Evolutionary conservation across 345 rosid species (phyloP).

Genomic region (Balakata baccata): DNA sequence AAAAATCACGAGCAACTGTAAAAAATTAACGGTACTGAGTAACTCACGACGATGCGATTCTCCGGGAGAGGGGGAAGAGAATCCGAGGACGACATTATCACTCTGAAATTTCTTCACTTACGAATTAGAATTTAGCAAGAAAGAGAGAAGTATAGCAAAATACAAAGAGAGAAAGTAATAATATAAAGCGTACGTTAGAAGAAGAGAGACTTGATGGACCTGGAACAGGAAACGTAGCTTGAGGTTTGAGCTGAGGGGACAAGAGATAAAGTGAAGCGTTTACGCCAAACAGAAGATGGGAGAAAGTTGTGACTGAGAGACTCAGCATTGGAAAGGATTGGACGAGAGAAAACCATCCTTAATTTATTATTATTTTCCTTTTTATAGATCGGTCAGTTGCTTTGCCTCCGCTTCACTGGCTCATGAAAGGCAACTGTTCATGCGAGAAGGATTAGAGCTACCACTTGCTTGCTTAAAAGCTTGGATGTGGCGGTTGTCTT

Average conservation of each 20-base stretch:
- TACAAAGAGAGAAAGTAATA: not conserved
- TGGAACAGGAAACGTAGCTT: not conserved
- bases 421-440: no score
- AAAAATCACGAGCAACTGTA: not conserved
- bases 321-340: not conserved
- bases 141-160: not conserved
- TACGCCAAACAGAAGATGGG: not conserved
- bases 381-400: no score
- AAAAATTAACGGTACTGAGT: constrained; percentile 5
- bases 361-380: no score
- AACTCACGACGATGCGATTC: constrained; percentile 35
- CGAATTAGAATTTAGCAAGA: not conserved
- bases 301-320: not conserved
- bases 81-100: constrained; percentile 51
- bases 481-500: no score
- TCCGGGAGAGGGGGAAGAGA: constrained; percentile 37
- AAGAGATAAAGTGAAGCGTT: not conserved
- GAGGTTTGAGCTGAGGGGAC: not conserved
- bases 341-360: not conserved
- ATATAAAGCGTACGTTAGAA: not conserved
- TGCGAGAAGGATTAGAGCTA: no score
- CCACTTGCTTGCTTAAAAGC: no score
- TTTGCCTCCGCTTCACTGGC: not conserved
- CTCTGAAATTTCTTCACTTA: constrained; percentile 29
- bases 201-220: not conserved